These are phyloP conservation scores for Chytridium lagenaria DNA, from an alignment of 371 early-diverging fungal genomes.

Conservation along the genomic window DNA sequence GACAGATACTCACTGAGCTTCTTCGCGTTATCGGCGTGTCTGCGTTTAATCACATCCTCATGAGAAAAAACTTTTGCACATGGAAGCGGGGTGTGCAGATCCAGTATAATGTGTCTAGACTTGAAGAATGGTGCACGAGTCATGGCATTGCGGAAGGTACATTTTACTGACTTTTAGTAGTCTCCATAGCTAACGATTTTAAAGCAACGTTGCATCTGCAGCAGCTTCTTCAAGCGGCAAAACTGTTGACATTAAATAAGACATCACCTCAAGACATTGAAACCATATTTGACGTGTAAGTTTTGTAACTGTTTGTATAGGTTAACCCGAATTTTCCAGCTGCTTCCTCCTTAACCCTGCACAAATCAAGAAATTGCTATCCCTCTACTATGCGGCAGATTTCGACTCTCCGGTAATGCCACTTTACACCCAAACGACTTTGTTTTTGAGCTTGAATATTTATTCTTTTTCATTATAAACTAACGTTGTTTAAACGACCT, in stretches of 20 bases:
- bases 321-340: slow-evolving; percentile 16
- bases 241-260: slow-evolving; percentile 94
- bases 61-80: slow-evolving; percentile 72
- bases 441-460: too few species aligned
- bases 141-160: slow-evolving; percentile 81
- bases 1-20: slow-evolving; percentile 89
- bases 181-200: neutral
- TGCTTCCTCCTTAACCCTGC: slow-evolving; percentile 93
- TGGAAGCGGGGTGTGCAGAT: slow-evolving; percentile 89
- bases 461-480: neutral
- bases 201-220: slow-evolving; percentile 82
- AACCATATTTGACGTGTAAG: slow-evolving; percentile 80
- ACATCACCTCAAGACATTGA: slow-evolving; percentile 88
- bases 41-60: slow-evolving; percentile 94
- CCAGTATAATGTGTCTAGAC: slow-evolving; percentile 93
- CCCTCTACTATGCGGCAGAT: slow-evolving; percentile 65
- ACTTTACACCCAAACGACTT: neutral
- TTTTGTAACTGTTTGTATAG: slow-evolving; percentile 21
- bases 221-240: slow-evolving; percentile 92
- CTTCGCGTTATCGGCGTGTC: slow-evolving; percentile 90
- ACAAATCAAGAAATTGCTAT: slow-evolving; percentile 94
- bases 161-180: neutral
- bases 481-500: neutral
- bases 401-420: slow-evolving; percentile 60
- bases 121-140: slow-evolving; percentile 96